These are phyloP conservation scores for Emericellopsis cladophorae DNA, from an alignment of 2,329 filamentous ascomycete species.

Conservation along the genomic window DNA sequence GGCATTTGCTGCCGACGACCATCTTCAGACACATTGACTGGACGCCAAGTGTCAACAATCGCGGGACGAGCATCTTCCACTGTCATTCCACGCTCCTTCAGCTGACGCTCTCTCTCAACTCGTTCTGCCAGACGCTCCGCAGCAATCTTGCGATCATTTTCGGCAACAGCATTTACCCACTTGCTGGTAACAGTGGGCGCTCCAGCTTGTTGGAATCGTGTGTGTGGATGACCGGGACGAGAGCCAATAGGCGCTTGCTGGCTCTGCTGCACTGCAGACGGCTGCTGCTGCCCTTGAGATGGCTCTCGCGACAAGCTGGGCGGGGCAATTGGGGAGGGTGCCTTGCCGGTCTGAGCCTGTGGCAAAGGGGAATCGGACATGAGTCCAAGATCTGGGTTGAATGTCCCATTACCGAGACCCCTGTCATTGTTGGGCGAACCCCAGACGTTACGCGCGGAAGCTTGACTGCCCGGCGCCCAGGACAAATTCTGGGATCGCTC, in stretches of 20 bases:
- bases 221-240: constrained; percentile 14
- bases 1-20: constrained; percentile 16
- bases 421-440: constrained; percentile 59
- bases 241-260: constrained; percentile 15
- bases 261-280: constrained; percentile 8
- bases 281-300: constrained; percentile 12
- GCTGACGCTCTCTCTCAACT: constrained; percentile 2
- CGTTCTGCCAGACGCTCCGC: constrained; percentile 15
- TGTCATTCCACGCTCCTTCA: constrained; percentile 25
- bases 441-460: constrained; percentile 53
- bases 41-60: constrained; percentile 43
- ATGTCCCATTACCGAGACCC: constrained; percentile 67
- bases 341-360: constrained; percentile 18
- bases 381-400: constrained; percentile 47
- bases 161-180: constrained; percentile 29
- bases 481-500: constrained; percentile 8
- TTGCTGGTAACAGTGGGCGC: constrained; percentile 22
- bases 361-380: constrained; percentile 24
- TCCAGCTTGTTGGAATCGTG: constrained; percentile 1
- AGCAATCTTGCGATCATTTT: constrained; percentile 31
- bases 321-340: constrained; percentile 33
- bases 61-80: constrained; percentile 30
- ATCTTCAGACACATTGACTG: constrained; percentile 23
- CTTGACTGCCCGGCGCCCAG: constrained; percentile 34
- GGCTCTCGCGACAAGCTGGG: constrained; percentile 13